Conservation (phyloP, 495 filamentous ascomycete genomes). For the Hypoxylon trugodes region DNA sequence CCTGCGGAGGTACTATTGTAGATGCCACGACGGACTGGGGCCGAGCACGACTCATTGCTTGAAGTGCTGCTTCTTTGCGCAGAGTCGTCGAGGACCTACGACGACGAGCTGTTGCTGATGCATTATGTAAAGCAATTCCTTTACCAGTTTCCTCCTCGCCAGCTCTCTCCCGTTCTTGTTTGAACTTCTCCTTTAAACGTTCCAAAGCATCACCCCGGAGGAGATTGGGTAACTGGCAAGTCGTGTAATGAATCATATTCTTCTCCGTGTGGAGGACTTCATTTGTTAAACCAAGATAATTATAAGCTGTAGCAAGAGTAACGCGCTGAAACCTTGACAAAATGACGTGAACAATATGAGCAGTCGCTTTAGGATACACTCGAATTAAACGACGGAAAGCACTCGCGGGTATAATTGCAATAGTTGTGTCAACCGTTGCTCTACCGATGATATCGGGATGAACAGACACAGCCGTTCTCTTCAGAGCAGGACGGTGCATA, state of each 20-base stretch:
- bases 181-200: slow-evolving; percentile 92
- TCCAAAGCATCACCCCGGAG: slow-evolving; percentile 85
- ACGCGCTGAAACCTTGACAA: slow-evolving; percentile 92
- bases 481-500: slow-evolving; percentile 21
- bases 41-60: slow-evolving; percentile 63
- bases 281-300: slow-evolving; percentile 88
- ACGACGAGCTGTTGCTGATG: slow-evolving; percentile 64
- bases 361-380: slow-evolving; percentile 93
- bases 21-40: slow-evolving; percentile 43
- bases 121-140: slow-evolving; percentile 94
- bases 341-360: slow-evolving; percentile 97
- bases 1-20: slow-evolving; percentile 43
- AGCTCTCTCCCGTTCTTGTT: slow-evolving; percentile 82
- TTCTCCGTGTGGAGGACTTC: slow-evolving; percentile 92
- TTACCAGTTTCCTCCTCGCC: slow-evolving; percentile 86
- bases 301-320: slow-evolving; percentile 90
- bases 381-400: slow-evolving; percentile 93
- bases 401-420: slow-evolving; percentile 96
- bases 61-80: slow-evolving; percentile 82
- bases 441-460: slow-evolving; percentile 97
- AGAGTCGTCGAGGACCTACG: slow-evolving; percentile 77
- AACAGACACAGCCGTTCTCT: slow-evolving; percentile 72
- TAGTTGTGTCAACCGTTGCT: slow-evolving; percentile 96
- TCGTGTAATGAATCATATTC: slow-evolving; percentile 90
- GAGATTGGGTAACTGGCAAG: slow-evolving; percentile 90